Evolutionary conservation across 202 grass and related monocot genomes (phyloP).

Genomic region (Eragrostis tef): DNA sequence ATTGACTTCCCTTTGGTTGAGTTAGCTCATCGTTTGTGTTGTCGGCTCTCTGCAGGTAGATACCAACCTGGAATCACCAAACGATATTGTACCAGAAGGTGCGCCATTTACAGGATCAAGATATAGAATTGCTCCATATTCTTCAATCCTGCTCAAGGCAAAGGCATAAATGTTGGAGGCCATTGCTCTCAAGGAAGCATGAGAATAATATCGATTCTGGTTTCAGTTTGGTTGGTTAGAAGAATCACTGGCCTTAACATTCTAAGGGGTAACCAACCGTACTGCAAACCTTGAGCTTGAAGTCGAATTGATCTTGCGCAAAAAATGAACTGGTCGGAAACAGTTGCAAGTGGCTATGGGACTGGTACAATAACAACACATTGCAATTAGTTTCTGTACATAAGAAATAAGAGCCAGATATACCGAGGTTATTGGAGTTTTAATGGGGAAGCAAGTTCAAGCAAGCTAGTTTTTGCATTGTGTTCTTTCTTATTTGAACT

Average conservation of each 20-base stretch:
- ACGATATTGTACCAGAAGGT: slow-evolving; percentile 74
- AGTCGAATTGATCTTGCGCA: background rate
- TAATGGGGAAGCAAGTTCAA: slow-evolving; percentile 14
- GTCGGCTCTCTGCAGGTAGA: slow-evolving; percentile 60
- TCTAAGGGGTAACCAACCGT: background rate
- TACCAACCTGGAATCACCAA: slow-evolving; percentile 85
- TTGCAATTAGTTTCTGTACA: background rate
- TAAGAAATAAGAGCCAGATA: slow-evolving; percentile 20
- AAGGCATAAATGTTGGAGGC: slow-evolving; percentile 49
- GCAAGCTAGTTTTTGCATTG: slow-evolving; percentile 3
- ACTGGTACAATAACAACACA: slow-evolving; percentile 10
- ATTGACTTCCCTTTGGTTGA: background rate
- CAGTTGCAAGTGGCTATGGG: background rate
- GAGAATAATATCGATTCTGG: slow-evolving; percentile 34
- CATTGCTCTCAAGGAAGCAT: slow-evolving; percentile 26
- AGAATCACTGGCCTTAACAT: background rate
- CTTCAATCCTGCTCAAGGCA: slow-evolving; percentile 83
- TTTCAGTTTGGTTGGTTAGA: slow-evolving; percentile 26
- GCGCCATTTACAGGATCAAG: slow-evolving; percentile 43
- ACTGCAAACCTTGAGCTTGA: slow-evolving; percentile 11
- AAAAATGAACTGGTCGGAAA: slow-evolving; percentile 2
- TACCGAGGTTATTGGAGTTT: background rate
- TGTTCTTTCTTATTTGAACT: background rate
- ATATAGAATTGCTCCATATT: slow-evolving; percentile 79
- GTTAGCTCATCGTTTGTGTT: background rate